Percentiles rank a stretch among this genome's conserved stretches.
Conservation (phyloP, 2,329 filamentous ascomycete species). For the Aspergillus neotritici region DNA sequence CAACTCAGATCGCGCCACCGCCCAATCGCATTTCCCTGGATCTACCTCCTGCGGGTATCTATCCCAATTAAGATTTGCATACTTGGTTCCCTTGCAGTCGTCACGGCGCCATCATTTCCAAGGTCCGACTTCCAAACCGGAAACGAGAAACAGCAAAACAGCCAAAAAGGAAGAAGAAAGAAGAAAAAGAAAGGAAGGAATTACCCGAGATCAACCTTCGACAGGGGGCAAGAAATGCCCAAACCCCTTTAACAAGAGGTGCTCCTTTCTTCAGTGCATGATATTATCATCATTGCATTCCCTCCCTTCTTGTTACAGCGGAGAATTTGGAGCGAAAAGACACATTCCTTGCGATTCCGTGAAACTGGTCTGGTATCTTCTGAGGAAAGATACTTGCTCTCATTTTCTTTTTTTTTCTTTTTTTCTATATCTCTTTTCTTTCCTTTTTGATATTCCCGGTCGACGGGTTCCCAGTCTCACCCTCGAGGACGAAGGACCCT, state of each 20-base stretch:
- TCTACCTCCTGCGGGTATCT: constrained; percentile 2
- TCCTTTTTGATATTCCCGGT: too few species aligned
- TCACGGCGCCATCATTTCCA: constrained; percentile 8
- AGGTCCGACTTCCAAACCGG: constrained; percentile 1
- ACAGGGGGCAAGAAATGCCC: constrained; percentile 20
- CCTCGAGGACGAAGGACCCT: too few species aligned
- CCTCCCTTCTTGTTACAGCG: constrained; percentile 25
- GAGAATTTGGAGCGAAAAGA: constrained; percentile 22
- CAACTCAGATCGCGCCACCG: neutral
- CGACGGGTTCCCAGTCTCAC: too few species aligned
- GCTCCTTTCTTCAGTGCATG: constrained; percentile 15
- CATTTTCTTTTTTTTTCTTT: constrained; percentile 6
- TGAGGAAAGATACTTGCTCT: constrained; percentile 9
- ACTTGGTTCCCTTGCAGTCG: constrained; percentile 14
- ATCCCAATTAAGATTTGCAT: constrained; percentile 14
- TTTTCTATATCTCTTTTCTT: neutral
- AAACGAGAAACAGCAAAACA: constrained; percentile 3
- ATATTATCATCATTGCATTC: constrained; percentile 26
- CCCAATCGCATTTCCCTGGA: too few species aligned
- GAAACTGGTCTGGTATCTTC: constrained; percentile 13
- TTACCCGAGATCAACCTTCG: constrained; percentile 6
- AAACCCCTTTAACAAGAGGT: constrained; percentile 18
- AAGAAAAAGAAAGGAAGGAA: constrained; percentile 4
- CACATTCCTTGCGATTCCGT: constrained; percentile 20
- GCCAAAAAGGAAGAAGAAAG: constrained; percentile 2